A percentile compares a stretch with the other conserved stretches of the same genome.
These are phyloP conservation scores for Fusarium mangiferae DNA, from an alignment of 2,329 filamentous ascomycete genomes.

Conservation along the genomic window DNA sequence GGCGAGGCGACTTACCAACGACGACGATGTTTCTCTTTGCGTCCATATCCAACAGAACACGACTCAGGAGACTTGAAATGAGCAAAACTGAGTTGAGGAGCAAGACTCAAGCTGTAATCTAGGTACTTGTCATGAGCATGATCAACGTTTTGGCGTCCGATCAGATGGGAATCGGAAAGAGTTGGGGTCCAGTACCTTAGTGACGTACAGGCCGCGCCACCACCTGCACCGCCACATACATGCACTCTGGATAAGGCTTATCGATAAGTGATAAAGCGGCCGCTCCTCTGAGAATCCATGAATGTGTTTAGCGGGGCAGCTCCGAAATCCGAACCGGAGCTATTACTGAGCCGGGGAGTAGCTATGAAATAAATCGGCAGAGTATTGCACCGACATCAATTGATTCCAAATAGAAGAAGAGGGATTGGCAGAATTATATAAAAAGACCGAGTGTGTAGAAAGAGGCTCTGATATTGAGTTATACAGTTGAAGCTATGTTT, in stretches of 20 bases:
- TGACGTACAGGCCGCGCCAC: conserved; percentile 24
- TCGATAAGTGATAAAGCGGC: conserved; percentile 17
- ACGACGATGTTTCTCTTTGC: conserved; percentile 60
- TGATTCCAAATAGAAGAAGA: conserved; percentile 18
- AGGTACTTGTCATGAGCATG: conserved; percentile 13
- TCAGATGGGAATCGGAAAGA: conserved; percentile 2
- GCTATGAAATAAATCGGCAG: conserved; percentile 1
- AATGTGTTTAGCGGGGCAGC: conserved; percentile 14
- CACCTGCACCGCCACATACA: background rate
- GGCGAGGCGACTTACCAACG: conserved; percentile 52
- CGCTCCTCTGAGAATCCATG: background rate
- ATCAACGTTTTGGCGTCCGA: background rate
- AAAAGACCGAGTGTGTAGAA: background rate
- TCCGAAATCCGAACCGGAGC: conserved; percentile 6
- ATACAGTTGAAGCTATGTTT: background rate
- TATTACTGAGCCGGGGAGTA: conserved; percentile 34
- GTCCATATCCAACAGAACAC: conserved; percentile 44
- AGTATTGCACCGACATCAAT: conserved; percentile 10
- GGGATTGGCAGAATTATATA: background rate
- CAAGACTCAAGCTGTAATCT: background rate
- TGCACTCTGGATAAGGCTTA: background rate
- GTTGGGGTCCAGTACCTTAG: background rate
- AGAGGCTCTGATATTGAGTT: background rate
- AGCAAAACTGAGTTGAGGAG: background rate
- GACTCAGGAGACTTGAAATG: background rate